phyloP scores from a whole-genome alignment of 495 filamentous ascomycete species.

The Astrothelium macrocarpum region DNA sequence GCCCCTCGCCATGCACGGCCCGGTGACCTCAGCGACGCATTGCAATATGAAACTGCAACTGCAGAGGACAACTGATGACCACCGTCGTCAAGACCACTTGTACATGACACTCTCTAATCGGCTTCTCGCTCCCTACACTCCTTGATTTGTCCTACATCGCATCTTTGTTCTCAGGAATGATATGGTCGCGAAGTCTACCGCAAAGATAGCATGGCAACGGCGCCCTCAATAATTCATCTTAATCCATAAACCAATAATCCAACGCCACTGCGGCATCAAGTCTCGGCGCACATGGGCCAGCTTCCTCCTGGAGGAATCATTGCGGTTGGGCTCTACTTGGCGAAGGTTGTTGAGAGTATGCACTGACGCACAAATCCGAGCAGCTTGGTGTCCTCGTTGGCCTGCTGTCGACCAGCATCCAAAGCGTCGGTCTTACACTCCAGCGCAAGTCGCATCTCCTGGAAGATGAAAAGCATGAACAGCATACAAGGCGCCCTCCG shows the following conservation, averaged over 20 bases:
- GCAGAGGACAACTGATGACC: not conserved
- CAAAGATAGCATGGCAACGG: constrained; percentile 1
- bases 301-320: constrained; percentile 9
- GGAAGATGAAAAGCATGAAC: constrained; percentile 83
- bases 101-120: not conserved
- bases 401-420: constrained; percentile 81
- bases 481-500: constrained; percentile 71
- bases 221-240: not conserved
- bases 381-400: constrained; percentile 79
- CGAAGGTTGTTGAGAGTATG: not conserved
- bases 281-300: not conserved
- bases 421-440: constrained; percentile 91
- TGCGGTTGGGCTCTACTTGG: not conserved
- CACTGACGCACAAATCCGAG: not conserved
- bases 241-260: not conserved
- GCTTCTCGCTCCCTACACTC: not conserved
- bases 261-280: not conserved
- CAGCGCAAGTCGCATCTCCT: constrained; percentile 98
- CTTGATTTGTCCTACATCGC: not conserved
- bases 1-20: not conserved
- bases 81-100: not conserved
- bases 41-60: constrained; percentile 7
- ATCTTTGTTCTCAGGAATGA: not conserved
- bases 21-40: constrained; percentile 5
- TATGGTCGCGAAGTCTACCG: not conserved